Evolutionary conservation across 1,139 yeast genomes (phyloP).

Genomic region (Suhomyces coccinellae): DNA sequence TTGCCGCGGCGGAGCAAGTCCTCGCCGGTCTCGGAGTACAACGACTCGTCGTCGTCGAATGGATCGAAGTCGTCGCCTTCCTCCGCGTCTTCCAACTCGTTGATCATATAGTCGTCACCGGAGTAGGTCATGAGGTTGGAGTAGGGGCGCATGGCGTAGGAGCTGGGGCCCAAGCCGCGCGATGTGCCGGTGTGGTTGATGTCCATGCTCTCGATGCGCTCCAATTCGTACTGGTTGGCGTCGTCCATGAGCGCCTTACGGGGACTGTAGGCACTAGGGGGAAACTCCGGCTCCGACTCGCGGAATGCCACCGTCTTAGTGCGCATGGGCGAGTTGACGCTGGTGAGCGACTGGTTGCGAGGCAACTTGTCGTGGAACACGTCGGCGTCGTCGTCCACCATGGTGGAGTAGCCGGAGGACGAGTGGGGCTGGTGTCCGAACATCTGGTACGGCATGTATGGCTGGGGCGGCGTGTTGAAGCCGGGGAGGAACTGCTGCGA

Average conservation of each 20-base stretch:
- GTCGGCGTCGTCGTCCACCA: slow-evolving; percentile 25
- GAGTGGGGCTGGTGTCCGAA: slow-evolving; percentile 15
- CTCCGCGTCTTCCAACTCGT: slow-evolving; percentile 44
- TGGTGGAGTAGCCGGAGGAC: slow-evolving; percentile 22
- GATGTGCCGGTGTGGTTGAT: slow-evolving; percentile 9
- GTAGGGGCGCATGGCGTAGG: slow-evolving; percentile 22
- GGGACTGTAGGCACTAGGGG: slow-evolving; percentile 33
- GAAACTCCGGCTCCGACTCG: slow-evolving; percentile 39
- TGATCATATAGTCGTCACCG: slow-evolving; percentile 46
- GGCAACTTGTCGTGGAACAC: slow-evolving; percentile 19
- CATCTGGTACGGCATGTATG: slow-evolving; percentile 9
- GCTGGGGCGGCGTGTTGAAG: slow-evolving; percentile 8
- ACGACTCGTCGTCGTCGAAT: slow-evolving; percentile 47
- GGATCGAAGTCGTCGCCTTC: slow-evolving; percentile 43
- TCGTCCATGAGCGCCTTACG: slow-evolving; percentile 24
- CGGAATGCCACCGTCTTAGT: slow-evolving; percentile 37
- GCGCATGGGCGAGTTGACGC: slow-evolving; percentile 15
- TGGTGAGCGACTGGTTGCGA: slow-evolving; percentile 11
- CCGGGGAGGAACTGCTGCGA: slow-evolving; percentile 9
- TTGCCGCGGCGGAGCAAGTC: slow-evolving; percentile 38
- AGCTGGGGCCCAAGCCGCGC: slow-evolving; percentile 7
- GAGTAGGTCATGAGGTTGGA: slow-evolving; percentile 28
- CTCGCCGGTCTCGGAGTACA: slow-evolving; percentile 45
- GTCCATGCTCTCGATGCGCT: slow-evolving; percentile 22
- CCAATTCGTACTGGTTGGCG: slow-evolving; percentile 25